Conservation (phyloP, 1,139 yeast species). For the Pichia terricola region DNA sequence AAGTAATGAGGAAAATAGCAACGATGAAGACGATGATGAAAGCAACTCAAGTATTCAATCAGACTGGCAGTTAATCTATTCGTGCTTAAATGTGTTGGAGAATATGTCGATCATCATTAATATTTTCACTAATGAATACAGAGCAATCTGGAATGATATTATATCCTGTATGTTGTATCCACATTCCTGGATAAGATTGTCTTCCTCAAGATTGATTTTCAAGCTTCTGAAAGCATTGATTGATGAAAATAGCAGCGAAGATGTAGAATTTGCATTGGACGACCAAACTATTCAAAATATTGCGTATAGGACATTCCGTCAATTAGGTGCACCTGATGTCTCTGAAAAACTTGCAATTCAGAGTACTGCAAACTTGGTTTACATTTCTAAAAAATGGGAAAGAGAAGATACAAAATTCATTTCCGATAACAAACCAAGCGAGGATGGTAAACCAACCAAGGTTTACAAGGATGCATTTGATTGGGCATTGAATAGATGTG, state of each 20-base stretch:
- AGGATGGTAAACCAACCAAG: constrained; percentile 14
- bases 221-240: constrained; percentile 33
- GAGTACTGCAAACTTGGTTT: constrained; percentile 57
- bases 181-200: constrained; percentile 83
- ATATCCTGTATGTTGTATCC: constrained; percentile 63
- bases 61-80: constrained; percentile 73
- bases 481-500: constrained; percentile 53
- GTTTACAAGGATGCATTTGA: constrained; percentile 38
- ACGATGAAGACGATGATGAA: constrained; percentile 1
- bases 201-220: constrained; percentile 55
- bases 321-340: constrained; percentile 69
- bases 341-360: constrained; percentile 57
- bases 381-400: constrained; percentile 58
- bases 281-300: constrained; percentile 47
- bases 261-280: constrained; percentile 15
- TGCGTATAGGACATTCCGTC: constrained; percentile 63
- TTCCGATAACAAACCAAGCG: constrained; percentile 20
- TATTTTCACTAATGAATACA: constrained; percentile 23
- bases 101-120: constrained; percentile 29
- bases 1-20: constrained; percentile 27
- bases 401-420: constrained; percentile 32
- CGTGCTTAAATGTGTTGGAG: constrained; percentile 49
- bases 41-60: constrained; percentile 13
- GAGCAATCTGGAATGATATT: constrained; percentile 43
- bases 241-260: constrained; percentile 17